These are phyloP conservation scores for Ceratobasidium sp. DNA, from an alignment of 1,284 basidiomycete species.

Conservation along the genomic window DNA sequence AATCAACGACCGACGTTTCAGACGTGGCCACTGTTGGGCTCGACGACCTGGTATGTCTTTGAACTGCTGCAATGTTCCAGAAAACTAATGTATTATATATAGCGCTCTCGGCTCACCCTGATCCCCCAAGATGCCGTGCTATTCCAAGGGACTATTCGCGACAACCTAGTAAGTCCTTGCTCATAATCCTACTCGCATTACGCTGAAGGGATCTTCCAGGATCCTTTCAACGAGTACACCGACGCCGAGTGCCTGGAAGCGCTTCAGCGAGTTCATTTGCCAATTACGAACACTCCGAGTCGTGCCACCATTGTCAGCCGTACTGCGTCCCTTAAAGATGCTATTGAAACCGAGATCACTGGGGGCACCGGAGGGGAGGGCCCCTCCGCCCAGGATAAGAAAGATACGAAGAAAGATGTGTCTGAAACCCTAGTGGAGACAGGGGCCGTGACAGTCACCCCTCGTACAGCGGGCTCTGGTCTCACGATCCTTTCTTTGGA, in stretches of 20 bases:
- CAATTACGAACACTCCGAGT: background rate
- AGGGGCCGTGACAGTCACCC: slow-evolving; percentile 10
- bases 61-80: background rate
- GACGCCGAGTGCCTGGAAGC: slow-evolving; percentile 79
- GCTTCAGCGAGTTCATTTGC: slow-evolving; percentile 69
- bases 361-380: background rate
- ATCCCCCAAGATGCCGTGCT: slow-evolving; percentile 37
- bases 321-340: slow-evolving; percentile 24
- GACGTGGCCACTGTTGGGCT: slow-evolving; percentile 89
- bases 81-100: background rate
- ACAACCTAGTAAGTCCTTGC: slow-evolving; percentile 10
- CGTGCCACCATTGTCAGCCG: slow-evolving; percentile 16
- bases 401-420: background rate
- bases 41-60: slow-evolving; percentile 84
- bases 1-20: background rate
- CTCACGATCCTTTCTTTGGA: slow-evolving; percentile 68
- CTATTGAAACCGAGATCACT: background rate
- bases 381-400: background rate
- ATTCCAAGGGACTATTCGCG: slow-evolving; percentile 43
- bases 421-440: background rate
- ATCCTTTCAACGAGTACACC: slow-evolving; percentile 87
- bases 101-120: slow-evolving; percentile 37
- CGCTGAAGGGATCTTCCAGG: slow-evolving; percentile 60
- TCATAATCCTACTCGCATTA: too few relatives aligned
- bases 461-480: slow-evolving; percentile 30